phyloP scores from a whole-genome alignment of 2,329 filamentous ascomycete species.

The Aspergillus sp. region DNA sequence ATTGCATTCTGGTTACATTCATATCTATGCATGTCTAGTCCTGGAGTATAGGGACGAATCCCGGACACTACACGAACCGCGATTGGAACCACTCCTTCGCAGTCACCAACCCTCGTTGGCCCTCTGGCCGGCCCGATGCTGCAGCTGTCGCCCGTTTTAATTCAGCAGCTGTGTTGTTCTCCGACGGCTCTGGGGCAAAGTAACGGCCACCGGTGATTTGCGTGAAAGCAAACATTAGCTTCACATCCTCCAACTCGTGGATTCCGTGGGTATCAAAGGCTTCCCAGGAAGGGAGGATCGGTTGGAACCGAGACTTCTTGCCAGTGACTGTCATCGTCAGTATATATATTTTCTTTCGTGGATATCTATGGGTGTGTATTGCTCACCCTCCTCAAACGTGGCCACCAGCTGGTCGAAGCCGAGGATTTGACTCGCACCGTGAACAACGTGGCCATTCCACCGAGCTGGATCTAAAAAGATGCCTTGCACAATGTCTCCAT shows the following conservation, averaged over 20 bases:
- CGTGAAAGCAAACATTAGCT: slow-evolving; percentile 8
- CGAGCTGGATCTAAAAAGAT: slow-evolving; percentile 34
- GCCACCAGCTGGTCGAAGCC: no score
- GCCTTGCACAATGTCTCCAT: slow-evolving; percentile 41
- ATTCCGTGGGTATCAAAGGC: slow-evolving; percentile 7
- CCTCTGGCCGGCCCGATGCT: background rate
- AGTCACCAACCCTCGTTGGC: background rate
- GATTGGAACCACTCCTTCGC: background rate
- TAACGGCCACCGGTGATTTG: slow-evolving; percentile 6
- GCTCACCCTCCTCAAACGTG: no score
- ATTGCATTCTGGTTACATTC: no score
- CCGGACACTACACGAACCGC: background rate
- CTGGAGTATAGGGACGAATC: no score
- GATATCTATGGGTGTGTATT: no score
- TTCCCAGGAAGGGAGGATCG: slow-evolving; percentile 5
- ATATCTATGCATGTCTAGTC: no score
- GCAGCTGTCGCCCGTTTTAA: slow-evolving; percentile 3
- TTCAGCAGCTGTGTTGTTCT: slow-evolving; percentile 3
- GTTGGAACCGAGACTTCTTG: slow-evolving; percentile 3
- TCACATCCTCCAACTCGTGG: slow-evolving; percentile 6
- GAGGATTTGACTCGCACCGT: no score
- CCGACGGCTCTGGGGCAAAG: slow-evolving; percentile 5
- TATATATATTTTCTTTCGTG: no score
- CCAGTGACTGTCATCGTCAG: slow-evolving; percentile 11
- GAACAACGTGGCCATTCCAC: slow-evolving; percentile 5